phyloP scores from a whole-genome alignment of 345 rosid species.

The Salix suchowensis region DNA sequence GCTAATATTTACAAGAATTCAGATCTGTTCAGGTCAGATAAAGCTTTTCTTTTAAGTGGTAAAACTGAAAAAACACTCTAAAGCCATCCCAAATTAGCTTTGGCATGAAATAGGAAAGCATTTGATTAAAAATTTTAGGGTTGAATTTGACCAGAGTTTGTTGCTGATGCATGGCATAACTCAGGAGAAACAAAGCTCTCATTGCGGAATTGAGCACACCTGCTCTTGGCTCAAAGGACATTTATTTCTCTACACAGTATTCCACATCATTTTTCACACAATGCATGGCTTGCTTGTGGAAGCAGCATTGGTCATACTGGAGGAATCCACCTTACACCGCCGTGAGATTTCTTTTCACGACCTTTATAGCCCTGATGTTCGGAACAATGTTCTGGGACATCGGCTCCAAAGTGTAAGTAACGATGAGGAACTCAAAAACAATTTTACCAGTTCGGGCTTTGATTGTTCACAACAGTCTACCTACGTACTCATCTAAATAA shows the following conservation, averaged over 20 bases:
- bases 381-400: constrained; percentile 27
- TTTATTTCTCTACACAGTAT: constrained; percentile 17
- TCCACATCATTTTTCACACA: constrained; percentile 18
- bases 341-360: constrained; percentile 20
- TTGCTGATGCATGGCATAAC: neutral
- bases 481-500: neutral
- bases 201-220: constrained; percentile 15
- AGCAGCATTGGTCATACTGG: constrained; percentile 27
- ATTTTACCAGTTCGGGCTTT: neutral
- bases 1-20: constrained; percentile 52
- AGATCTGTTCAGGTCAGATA: constrained; percentile 46
- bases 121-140: neutral
- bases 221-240: constrained; percentile 15
- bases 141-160: neutral
- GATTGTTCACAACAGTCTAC: too few relatives aligned
- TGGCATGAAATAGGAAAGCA: neutral
- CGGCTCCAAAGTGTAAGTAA: constrained; percentile 17
- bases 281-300: constrained; percentile 21
- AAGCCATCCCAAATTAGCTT: neutral
- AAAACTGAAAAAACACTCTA: neutral
- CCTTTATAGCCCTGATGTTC: constrained; percentile 18
- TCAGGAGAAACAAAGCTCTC: constrained; percentile 43
- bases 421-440: too few relatives aligned
- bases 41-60: neutral
- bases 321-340: constrained; percentile 23